Percentiles rank a stretch among this genome's conserved stretches.
phyloP scores from a whole-genome alignment of 2,329 filamentous ascomycete genomes.

The Trichoderma sp. region DNA sequence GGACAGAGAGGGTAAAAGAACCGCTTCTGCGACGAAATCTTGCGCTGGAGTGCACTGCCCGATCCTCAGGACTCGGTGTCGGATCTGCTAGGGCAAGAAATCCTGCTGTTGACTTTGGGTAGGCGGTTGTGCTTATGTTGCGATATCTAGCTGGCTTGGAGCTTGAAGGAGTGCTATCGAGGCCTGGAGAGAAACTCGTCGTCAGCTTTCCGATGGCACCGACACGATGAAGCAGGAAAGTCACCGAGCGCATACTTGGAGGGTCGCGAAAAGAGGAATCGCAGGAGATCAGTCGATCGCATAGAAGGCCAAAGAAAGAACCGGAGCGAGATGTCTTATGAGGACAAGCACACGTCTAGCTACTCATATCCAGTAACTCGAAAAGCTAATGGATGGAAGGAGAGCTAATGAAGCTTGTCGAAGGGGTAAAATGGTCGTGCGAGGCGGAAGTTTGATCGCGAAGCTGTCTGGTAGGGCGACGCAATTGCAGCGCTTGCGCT shows the following conservation, averaged over 20 bases:
- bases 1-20: conserved; percentile 81
- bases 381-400: not conserved
- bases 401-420: conserved; percentile 21
- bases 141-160: not conserved
- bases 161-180: conserved; percentile 58
- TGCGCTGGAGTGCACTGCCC: conserved; percentile 72
- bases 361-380: conserved; percentile 26
- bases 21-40: conserved; percentile 83
- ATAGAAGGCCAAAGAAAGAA: conserved; percentile 64
- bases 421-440: conserved; percentile 5
- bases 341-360: conserved; percentile 34
- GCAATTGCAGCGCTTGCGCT: not conserved
- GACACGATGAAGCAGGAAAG: not conserved
- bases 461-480: conserved; percentile 4
- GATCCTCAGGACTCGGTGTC: conserved; percentile 82
- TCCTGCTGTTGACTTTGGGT: conserved; percentile 32
- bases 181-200: conserved; percentile 47
- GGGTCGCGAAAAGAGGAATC: conserved; percentile 85
- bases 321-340: conserved; percentile 33
- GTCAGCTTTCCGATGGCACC: conserved; percentile 3
- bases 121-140: conserved; percentile 24
- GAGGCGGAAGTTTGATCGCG: too few relatives aligned
- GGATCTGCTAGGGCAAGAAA: conserved; percentile 57
- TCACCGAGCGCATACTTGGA: conserved; percentile 70
- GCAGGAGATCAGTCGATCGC: conserved; percentile 87